Percentiles rank a stretch among this genome's conserved stretches.
phyloP scores from a whole-genome alignment of 306 rosid species.

The Hylodesmum podocarpum region DNA sequence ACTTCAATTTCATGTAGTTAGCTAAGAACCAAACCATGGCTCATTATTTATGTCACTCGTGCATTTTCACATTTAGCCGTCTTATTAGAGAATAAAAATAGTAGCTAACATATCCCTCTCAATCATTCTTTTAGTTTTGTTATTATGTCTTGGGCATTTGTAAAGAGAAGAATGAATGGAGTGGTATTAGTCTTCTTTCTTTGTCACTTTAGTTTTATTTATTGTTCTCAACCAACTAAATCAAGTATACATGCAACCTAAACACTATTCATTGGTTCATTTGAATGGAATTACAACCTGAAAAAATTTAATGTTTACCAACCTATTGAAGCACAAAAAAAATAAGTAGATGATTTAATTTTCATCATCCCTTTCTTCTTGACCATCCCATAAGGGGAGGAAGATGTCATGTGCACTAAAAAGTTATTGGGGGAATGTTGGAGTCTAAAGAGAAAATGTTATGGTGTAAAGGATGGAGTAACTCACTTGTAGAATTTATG shows the following conservation, averaged over 20 bases:
- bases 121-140: neutral
- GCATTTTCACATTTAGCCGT: neutral
- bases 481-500: no score
- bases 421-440: constrained; percentile 22
- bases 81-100: neutral
- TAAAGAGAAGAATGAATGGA: neutral
- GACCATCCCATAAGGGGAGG: neutral
- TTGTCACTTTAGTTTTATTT: constrained; percentile 2
- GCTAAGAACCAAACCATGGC: neutral
- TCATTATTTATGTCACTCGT: neutral
- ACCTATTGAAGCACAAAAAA: neutral
- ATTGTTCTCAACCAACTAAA: neutral
- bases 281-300: neutral
- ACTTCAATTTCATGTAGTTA: neutral
- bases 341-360: neutral
- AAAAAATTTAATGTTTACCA: neutral
- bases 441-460: constrained; percentile 1
- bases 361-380: neutral
- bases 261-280: constrained; percentile 8
- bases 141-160: neutral
- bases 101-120: neutral
- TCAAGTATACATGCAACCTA: neutral
- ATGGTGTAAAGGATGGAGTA: neutral
- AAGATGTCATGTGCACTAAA: neutral
- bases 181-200: neutral